Base-by-base conservation (phyloP, 1,284 basidiomycete species). In the Athelia psychrophila region DNA sequence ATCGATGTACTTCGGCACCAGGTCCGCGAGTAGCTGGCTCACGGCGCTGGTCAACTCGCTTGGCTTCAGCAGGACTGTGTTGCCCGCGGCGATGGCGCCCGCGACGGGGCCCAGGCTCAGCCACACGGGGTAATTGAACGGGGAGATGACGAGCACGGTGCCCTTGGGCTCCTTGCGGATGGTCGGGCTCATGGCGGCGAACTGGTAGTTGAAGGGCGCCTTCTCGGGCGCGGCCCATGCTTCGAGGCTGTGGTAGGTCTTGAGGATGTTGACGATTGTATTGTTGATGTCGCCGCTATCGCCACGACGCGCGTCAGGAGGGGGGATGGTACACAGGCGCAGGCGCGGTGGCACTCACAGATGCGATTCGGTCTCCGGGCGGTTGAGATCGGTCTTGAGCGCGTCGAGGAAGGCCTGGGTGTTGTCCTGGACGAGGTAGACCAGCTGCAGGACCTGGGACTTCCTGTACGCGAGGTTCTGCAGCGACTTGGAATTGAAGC, bases 1-100 rank as follows among this genome's bases (percentile, higher is more conserved):
- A 67, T 96, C 94, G 55, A 98, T 66, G 64, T 98, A 96, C 63
- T 89, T 84, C 3, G 85, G 84, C 16, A 93, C 53, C 3, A 96
- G 80, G 59, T 91, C 84, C 0, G 86, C 79, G 15, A 95, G 65
- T 10, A 96, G 75, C 22, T 81, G 70, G 20, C 85, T 84, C 2
- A 78, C 78, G 9, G 84, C 78, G 1, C 86, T 81, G 0, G 85
- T 75, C n/a, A 86, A 73, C 66, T 97, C 95, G 0, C 93, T 91
- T 0, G 89, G 88, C 70, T 95, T 95, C 59, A 94, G 52, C 1
- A 88, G 73, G 3, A 80, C 81, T 0, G 87, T 79, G 63, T 86
- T 88, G 1, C 93, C 93, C 13, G 92, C 90, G 0, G 93, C 86
- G 35, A 95, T 81, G 2, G 93, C 93, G 23, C 85, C 84, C 20